Base-by-base conservation (phyloP, 345 rosid species). In the Arabis alpina region DNA sequence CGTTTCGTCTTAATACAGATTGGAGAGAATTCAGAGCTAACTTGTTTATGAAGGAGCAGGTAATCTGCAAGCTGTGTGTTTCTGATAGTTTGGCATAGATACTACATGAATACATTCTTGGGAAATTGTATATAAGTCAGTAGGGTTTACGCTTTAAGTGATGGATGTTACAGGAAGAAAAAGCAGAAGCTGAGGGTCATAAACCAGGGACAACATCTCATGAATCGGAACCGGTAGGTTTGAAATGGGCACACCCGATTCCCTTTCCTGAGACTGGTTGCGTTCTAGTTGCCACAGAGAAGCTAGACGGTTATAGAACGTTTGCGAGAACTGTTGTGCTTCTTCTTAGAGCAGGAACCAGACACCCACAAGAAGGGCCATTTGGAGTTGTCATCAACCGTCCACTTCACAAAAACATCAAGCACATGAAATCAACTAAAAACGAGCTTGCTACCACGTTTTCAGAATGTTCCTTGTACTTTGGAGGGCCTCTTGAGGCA, bases 21-120 rank as follows among this genome's bases (percentile, higher is more conserved):
- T 93, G 98, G 97, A 86, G 98, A 84, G 94, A 84, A 70, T 93
- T 93, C 77, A 84, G 98, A 76, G 97, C 96, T 25, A 85, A 77
- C 78, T 77, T 93, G 63, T 82, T 84, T 79, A 72, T 79, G 52
- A 82, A 78, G 61, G 97, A 88, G 66, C 87, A 91, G 98, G 98
- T 91, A 77, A 79, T 8, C 10, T 34, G 6, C 19, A 8, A 42
- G 55, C 42, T 8, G 1, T 51, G 10, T 7, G 16, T n/a, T n/a
- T n/a, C n/a, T n/a, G n/a, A n/a, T n/a, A 55, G 63, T 14, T 64
- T 64, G 3, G 39, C 23, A 8, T 44, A 1, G n/a, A 14, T 7
- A 13, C 39, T 10, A 13, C 51, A 27, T 25, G 13, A 40, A 41
- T 52, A 54, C 53, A 28, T 42, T 54, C 72, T 55, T 54, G 54